Evolutionary conservation across 1,284 basidiomycete species (phyloP), one percentile per base, ranked within the genome.

Genomic region (Fomes fomentarius): DNA sequence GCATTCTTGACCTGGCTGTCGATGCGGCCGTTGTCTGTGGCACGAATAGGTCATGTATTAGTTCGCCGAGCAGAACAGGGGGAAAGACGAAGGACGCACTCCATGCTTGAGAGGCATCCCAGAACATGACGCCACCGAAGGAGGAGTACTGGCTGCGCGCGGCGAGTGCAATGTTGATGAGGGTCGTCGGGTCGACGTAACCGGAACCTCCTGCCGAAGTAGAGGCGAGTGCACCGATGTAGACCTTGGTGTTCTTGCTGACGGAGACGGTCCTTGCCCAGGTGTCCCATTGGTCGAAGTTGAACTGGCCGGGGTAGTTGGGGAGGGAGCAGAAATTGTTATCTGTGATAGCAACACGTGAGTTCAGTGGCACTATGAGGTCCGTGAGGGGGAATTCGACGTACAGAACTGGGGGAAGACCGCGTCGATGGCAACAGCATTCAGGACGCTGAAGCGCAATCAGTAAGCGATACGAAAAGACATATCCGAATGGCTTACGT

Each of bases 91-190:
- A 22, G 2, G 25, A n/a, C n/a, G n/a, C n/a, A n/a, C n/a, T n/a
- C n/a, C n/a, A n/a, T n/a, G n/a, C n/a, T n/a, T n/a, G n/a, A 14
- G 12, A n/a, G 25, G 76, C 79, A 59, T 87, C 84, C 85, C 84
- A 80, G 44, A 87, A 71, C 85, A 88, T 88, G 21, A 85, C 74
- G 30, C 86, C 86, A 7, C 86, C 86, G 65, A 88, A 87, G 25
- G 82, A 84, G 6, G 82, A 78, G 63, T 77, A 87, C 52, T 76
- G 66, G 6, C 71, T 58, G 39, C 75, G 74, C 2, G 75, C 80
- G 47, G 74, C 61, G 39, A 69, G 61, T 9, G 78, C 72, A 47
- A 84, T 78, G 42, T 58, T 66, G 2, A 70, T 73, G 28, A 86
- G 67, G 3, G 75, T 76, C 15, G 69, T 69, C 14, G 76, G 71